These are phyloP conservation scores for Purshia tridentata DNA, from an alignment of 306 rosid species.

Conservation along the genomic window DNA sequence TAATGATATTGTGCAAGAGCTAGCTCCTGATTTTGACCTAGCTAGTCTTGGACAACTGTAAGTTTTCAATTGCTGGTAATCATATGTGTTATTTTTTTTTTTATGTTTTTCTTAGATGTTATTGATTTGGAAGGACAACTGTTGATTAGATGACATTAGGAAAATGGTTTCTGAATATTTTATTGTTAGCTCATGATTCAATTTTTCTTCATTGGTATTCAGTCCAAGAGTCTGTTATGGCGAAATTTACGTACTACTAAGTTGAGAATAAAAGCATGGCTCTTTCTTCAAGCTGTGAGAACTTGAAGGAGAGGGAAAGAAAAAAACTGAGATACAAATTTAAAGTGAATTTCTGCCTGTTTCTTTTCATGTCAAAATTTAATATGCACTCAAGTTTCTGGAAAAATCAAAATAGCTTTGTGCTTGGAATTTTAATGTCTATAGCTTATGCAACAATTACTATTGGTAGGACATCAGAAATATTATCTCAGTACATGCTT, in stretches of 20 bases:
- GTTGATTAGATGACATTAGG: not conserved
- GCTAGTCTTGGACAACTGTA: conserved; percentile 80
- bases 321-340: not conserved
- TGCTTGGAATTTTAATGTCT: not conserved
- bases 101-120: not conserved
- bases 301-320: not conserved
- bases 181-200: not conserved
- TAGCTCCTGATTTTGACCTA: conserved; percentile 84
- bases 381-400: not conserved
- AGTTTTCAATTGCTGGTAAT: conserved; percentile 34
- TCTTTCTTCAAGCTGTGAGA: not conserved
- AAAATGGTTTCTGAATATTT: not conserved
- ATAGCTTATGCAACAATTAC: not conserved
- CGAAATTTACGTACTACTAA: not conserved
- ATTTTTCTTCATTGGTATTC: not conserved
- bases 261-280: not conserved
- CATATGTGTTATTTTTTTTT: conserved; percentile 1
- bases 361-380: not conserved
- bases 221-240: not conserved
- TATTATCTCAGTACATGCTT: not conserved
- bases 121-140: conserved; percentile 4
- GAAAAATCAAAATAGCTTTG: not conserved
- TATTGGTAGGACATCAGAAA: not conserved
- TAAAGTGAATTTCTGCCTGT: not conserved
- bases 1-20: conserved; percentile 74